These are phyloP conservation scores for Citrullus amarus DNA, from an alignment of 306 rosid species.

Conservation along the genomic window DNA sequence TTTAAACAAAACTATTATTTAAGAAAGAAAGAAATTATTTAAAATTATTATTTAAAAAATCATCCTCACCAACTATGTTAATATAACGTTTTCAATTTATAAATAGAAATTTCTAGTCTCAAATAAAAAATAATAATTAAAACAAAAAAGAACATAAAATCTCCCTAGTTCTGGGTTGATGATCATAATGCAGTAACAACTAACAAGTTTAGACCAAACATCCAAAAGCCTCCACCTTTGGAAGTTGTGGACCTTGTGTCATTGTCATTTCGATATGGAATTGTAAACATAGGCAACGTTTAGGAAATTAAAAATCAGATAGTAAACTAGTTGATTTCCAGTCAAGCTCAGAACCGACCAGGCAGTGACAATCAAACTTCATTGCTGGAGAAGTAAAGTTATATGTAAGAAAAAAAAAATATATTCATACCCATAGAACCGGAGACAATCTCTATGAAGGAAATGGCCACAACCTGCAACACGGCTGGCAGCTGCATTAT, in stretches of 20 bases:
- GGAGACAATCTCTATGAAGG: conserved; percentile 94
- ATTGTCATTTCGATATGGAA: not conserved
- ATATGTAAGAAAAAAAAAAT: conserved; percentile 11
- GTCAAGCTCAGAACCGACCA: not conserved
- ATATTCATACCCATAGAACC: conserved; percentile 70
- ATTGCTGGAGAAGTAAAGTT: not conserved
- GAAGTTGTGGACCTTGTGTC: not conserved
- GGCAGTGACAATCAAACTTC: not conserved
- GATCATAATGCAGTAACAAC: not conserved
- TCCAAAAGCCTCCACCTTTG: not conserved
- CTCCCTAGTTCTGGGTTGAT: not conserved
- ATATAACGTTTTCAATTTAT: not conserved
- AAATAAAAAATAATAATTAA: not conserved
- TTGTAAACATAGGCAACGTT: not conserved
- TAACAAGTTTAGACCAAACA: not conserved
- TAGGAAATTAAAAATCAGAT: not conserved
- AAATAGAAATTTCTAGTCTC: no score
- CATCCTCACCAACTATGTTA: not conserved
- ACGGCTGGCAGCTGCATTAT: conserved; percentile 98
- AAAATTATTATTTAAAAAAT: no score
- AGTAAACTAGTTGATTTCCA: not conserved
- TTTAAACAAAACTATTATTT: no score
- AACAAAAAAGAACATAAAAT: not conserved
- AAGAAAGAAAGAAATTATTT: no score
- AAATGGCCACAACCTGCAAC: conserved; percentile 99